These are phyloP conservation scores for Coemansia sp. DNA, from an alignment of 192 early-diverging fungal species.

Conservation along the genomic window DNA sequence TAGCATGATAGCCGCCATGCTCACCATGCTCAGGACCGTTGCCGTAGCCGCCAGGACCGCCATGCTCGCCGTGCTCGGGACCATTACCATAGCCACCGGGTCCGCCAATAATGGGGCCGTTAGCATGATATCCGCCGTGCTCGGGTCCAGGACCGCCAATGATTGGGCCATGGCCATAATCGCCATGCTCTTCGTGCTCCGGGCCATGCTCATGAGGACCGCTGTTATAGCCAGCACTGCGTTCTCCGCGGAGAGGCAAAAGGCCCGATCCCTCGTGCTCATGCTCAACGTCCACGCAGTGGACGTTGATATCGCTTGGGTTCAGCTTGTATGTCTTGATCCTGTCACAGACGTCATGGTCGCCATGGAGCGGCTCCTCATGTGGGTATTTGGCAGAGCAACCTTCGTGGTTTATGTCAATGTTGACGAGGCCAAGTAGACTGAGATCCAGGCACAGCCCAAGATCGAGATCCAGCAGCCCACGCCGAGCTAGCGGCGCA, in stretches of 20 bases:
- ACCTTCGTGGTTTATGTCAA: conserved; percentile 21
- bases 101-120: neutral
- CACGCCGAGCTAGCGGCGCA: conserved; percentile 16
- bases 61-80: conserved; percentile 10
- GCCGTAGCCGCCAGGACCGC: conserved; percentile 1
- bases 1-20: neutral
- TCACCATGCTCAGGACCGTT: conserved; percentile 1
- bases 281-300: neutral
- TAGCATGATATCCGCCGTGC: neutral
- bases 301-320: neutral
- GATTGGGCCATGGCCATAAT: neutral
- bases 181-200: neutral
- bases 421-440: conserved; percentile 25
- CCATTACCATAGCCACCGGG: neutral
- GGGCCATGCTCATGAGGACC: neutral
- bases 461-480: conserved; percentile 33
- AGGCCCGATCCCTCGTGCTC: neutral
- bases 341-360: neutral
- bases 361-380: conserved; percentile 4
- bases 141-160: neutral
- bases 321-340: conserved; percentile 1
- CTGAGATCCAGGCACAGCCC: conserved; percentile 30
- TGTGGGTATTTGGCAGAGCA: conserved; percentile 21
- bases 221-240: neutral
- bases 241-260: neutral